A percentile compares a stretch with the other conserved stretches of the same genome.
These are phyloP conservation scores for Metarhizium brunneum DNA, from an alignment of 2,329 filamentous ascomycete species.

Conservation along the genomic window DNA sequence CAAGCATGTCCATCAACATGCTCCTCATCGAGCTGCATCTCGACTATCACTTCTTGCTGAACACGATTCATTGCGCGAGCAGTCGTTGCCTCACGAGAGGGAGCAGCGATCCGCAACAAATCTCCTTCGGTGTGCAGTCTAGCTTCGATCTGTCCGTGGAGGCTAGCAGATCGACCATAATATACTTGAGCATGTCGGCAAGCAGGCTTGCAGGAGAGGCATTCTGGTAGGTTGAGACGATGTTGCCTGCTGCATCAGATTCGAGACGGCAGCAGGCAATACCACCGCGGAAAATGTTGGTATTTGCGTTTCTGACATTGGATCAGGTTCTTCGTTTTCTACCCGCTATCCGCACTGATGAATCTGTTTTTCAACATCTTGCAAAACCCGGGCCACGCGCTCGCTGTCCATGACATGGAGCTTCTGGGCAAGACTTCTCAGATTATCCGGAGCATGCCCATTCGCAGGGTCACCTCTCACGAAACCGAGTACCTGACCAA, in stretches of 20 bases:
- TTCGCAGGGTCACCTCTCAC: conserved; percentile 15
- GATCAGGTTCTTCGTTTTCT: conserved; percentile 44
- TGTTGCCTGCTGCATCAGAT: too few relatives aligned
- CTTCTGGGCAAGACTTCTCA: conserved; percentile 32
- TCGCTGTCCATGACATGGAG: conserved; percentile 34
- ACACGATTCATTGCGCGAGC: conserved; percentile 45
- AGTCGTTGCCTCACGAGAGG: conserved; percentile 34
- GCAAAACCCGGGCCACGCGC: conserved; percentile 32
- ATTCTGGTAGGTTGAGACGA: conserved; percentile 33
- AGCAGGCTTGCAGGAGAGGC: conserved; percentile 33
- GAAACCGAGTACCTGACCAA: conserved; percentile 31
- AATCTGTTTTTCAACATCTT: conserved; percentile 47
- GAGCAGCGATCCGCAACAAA: conserved; percentile 10
- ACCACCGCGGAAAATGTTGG: neutral
- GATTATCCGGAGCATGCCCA: conserved; percentile 32
- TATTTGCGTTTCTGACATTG: neutral
- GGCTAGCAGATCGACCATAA: conserved; percentile 44
- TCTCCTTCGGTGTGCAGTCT: conserved; percentile 36
- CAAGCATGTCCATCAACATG: conserved; percentile 29
- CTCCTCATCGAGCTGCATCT: conserved; percentile 38
- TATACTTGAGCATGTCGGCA: conserved; percentile 34
- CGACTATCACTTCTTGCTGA: conserved; percentile 47
- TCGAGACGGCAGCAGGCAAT: too few relatives aligned
- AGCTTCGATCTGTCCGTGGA: conserved; percentile 44
- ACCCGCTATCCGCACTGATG: conserved; percentile 44